A percentile compares a stretch with the other conserved stretches of the same genome.
phyloP scores from a whole-genome alignment of 2,329 filamentous ascomycete genomes.

The Daldinia sp. region DNA sequence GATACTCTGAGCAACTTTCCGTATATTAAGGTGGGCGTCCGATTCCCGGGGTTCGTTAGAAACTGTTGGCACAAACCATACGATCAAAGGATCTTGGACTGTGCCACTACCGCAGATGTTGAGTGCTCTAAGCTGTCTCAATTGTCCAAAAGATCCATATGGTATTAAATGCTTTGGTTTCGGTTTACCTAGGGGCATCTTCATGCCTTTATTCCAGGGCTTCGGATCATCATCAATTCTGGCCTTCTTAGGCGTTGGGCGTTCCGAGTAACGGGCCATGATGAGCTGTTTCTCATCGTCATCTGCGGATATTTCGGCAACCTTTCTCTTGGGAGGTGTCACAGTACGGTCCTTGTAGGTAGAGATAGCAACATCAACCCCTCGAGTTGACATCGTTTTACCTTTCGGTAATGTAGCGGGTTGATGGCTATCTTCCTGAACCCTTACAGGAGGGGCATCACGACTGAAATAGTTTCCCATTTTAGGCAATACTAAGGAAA shows the following conservation, averaged over 20 bases:
- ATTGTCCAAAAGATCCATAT: background rate
- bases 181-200: constrained; percentile 28
- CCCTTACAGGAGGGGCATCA: background rate
- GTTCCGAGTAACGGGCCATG: background rate
- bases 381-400: no score
- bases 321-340: background rate
- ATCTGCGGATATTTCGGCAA: background rate
- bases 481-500: background rate
- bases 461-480: background rate
- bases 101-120: constrained; percentile 22
- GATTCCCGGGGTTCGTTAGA: constrained; percentile 1
- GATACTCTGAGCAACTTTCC: constrained; percentile 8
- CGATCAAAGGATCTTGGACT: constrained; percentile 24
- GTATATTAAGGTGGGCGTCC: background rate
- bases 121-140: constrained; percentile 11
- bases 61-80: constrained; percentile 25
- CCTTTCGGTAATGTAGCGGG: no score
- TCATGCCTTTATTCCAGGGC: constrained; percentile 26
- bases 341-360: no score
- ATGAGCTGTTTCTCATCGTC: background rate
- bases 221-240: background rate
- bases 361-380: no score
- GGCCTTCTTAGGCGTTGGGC: background rate
- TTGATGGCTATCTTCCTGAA: no score
- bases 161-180: constrained; percentile 4